phyloP scores from a whole-genome alignment of 176 grass and related monocot genomes.

The Oropetium thomaeum region DNA sequence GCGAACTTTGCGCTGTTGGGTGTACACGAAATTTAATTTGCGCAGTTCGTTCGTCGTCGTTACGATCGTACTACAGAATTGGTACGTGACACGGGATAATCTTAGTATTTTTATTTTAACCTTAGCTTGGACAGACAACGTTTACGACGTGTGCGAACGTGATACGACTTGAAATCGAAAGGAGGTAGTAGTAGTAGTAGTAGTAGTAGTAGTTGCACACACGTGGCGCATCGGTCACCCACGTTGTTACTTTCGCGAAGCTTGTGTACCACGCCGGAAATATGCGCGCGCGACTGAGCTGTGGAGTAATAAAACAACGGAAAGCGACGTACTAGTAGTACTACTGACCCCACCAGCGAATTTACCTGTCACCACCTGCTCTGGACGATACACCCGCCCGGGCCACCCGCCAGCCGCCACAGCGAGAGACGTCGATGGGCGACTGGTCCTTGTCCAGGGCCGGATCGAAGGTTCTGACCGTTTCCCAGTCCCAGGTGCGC shows the following conservation, averaged over 20 bases:
- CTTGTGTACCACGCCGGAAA: neutral
- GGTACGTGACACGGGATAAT: neutral
- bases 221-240: neutral
- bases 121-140: neutral
- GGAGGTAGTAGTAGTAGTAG: no score
- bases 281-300: neutral
- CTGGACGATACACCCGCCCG: neutral
- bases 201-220: neutral
- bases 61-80: neutral
- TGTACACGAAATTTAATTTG: neutral
- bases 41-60: neutral
- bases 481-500: neutral
- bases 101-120: neutral
- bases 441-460: neutral
- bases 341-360: no score
- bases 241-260: neutral
- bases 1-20: neutral
- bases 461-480: neutral
- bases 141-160: neutral
- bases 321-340: neutral
- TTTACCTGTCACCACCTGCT: neutral
- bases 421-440: neutral
- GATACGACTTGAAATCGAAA: neutral
- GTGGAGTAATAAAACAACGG: neutral
- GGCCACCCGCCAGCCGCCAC: no score